These are phyloP conservation scores for Solanum bulbocastanum DNA, from an alignment of 257 asterid species.

Conservation along the genomic window DNA sequence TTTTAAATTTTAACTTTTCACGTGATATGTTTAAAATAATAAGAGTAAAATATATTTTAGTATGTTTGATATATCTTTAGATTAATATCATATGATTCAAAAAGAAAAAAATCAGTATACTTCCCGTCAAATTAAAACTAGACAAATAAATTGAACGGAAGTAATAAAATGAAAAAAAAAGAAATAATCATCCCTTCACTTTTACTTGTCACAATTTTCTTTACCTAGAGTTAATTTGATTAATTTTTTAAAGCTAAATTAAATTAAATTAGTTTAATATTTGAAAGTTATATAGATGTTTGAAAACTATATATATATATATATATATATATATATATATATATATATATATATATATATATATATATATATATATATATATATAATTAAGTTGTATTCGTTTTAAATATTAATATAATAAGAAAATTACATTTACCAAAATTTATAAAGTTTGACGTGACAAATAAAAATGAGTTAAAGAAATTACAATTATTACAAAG, in stretches of 20 bases:
- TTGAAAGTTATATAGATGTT: not conserved
- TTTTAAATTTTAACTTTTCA: no score
- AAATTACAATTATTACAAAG: no score
- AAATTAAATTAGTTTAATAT: not conserved
- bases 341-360: not conserved
- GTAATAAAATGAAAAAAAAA: no score
- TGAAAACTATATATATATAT: not conserved
- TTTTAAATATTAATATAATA: not conserved
- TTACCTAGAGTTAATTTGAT: not conserved
- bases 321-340: not conserved
- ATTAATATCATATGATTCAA: not conserved
- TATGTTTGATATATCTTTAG: not conserved
- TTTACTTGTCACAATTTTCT: not conserved
- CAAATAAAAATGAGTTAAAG: no score
- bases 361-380: not conserved
- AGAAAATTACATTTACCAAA: not conserved
- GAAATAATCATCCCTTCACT: not conserved
- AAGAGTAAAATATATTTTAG: not conserved
- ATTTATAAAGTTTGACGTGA: not conserved
- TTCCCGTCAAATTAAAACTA: no score
- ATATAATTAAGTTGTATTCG: not conserved
- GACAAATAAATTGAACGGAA: no score
- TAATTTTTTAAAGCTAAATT: not conserved
- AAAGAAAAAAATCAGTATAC: no score
- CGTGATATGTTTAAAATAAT: not conserved